Base-by-base conservation (phyloP, 192 early-diverging fungal species). In the Backusella tuberculispora region DNA sequence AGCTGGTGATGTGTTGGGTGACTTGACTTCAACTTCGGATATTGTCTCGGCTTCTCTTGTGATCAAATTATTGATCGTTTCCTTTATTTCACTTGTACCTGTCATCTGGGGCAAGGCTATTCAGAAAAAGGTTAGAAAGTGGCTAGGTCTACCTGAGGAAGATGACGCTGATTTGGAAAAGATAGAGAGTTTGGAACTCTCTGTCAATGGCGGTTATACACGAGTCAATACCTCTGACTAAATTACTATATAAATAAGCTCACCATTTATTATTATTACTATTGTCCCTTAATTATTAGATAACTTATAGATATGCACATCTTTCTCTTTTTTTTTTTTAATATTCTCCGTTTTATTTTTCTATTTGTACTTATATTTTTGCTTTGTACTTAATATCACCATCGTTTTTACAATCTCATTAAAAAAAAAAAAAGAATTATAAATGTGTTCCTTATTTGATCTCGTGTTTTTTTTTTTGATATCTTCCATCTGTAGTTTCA, bases 1-100 rank as follows among this genome's bases (percentile, higher is more conserved):
- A 68, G 85, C 87, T 6, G 87, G 87, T 37, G 76, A 83, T 63
- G 83, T 88, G 63, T 38, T 88, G 15, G 81, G 81, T 9, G 82
- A 87, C 19, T 68, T 82, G 12, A 76, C 63, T 3, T 82, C 82
- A 17, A 84, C 83, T 3, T 69, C 80, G 13, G 82, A 80, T 42
- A 78, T 80, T 24, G 71, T 80, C 15, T 74, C 78, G 41, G 56
- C 73, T 19, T 56, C 48, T 14, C 71, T 80, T 56, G 43, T 83
- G 7, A 4, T 84, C 5, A 84, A 84, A 67, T 29, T 84, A 34
- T 29, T 76, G 1, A 50, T 79, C 24, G 74, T 84, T 7, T 84
- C 82, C 8, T 63, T 78, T 46, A 74, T 82, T 9, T 75, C 74
- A 14, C 63, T 85, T 12, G 60, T 84, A n/a, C 80, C 82, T 41